phyloP scores from a whole-genome alignment of 148 eudicot genomes.

The Vaccinium darrowii region DNA sequence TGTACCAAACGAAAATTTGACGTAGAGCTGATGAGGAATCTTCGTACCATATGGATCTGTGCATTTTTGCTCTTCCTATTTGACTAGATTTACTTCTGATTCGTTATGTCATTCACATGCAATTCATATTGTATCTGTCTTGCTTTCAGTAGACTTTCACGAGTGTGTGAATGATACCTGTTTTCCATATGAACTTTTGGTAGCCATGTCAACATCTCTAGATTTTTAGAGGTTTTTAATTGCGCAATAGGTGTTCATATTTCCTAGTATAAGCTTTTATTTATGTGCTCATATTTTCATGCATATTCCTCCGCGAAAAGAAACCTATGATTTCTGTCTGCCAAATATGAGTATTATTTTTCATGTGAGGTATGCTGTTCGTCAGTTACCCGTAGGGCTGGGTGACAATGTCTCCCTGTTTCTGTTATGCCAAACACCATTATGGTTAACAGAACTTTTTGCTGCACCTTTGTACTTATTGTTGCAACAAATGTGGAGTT shows the following conservation, averaged over 20 bases:
- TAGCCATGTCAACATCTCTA: slow-evolving; percentile 10
- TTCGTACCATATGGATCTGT: background rate
- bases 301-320: background rate
- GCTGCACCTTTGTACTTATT: background rate
- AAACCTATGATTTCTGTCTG: background rate
- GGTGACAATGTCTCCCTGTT: background rate
- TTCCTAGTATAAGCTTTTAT: background rate
- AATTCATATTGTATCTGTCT: background rate
- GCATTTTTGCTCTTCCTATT: background rate
- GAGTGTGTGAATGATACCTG: background rate
- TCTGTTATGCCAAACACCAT: background rate
- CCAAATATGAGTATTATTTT: background rate
- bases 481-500: background rate
- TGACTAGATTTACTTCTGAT: slow-evolving; percentile 1
- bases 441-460: background rate
- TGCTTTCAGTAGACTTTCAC: background rate
- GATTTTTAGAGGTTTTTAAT: background rate
- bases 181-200: background rate
- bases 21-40: background rate
- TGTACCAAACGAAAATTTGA: background rate
- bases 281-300: background rate
- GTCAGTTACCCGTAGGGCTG: background rate
- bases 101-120: background rate
- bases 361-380: background rate
- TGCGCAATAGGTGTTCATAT: background rate